Evolutionary conservation across 306 rosid genomes (phyloP), one percentile per base, ranked within the genome.

Genomic region (Argentina anserina): DNA sequence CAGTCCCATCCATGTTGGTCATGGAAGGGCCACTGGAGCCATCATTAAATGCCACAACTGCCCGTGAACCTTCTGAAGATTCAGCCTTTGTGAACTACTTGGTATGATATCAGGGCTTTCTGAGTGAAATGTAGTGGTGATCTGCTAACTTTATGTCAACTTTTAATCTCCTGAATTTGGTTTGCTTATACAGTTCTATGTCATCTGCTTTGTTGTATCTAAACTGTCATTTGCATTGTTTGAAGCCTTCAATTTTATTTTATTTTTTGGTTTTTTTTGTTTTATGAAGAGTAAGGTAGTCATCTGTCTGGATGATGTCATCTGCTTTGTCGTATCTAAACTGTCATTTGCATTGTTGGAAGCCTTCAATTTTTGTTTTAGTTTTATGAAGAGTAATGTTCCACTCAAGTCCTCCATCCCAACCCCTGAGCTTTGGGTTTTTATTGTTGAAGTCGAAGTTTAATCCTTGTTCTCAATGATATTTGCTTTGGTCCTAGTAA

Each of bases 1-100:
- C 84, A 70, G 90, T 75, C 77, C 81, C 97, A 74, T 11, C 70
- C 74, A 53, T 80, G 87, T 81, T 81, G 11, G 55, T 83, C 25
- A 80, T 84, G 31, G 96, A 86, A 82, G 88, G 85, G 76, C 84
- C 83, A 17, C 80, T 83, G 58, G 96, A 93, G 75, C 80, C 90
- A 23, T 76, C 89, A 68, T 79, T 89, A 72, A 83, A 90, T 61
- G 79, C 81, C 69, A 47, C 77, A 42, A 56, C 85, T 66, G 77
- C 80, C 71, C 62, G 80, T 65, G 95, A 86, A 67, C 76, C 87
- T 53, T 50, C 81, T 58, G 93, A 86, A 70, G 89, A 89, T 86
- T 68, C 87, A 66, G 77, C 88, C 45, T 87, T 93, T 69, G 72
- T 80, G 46, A 89, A 85, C 78, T 82, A 81, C 75, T 83, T 77